These are phyloP conservation scores for Entomophthora muscae DNA, from an alignment of 371 early-diverging fungal species.

Conservation along the genomic window DNA sequence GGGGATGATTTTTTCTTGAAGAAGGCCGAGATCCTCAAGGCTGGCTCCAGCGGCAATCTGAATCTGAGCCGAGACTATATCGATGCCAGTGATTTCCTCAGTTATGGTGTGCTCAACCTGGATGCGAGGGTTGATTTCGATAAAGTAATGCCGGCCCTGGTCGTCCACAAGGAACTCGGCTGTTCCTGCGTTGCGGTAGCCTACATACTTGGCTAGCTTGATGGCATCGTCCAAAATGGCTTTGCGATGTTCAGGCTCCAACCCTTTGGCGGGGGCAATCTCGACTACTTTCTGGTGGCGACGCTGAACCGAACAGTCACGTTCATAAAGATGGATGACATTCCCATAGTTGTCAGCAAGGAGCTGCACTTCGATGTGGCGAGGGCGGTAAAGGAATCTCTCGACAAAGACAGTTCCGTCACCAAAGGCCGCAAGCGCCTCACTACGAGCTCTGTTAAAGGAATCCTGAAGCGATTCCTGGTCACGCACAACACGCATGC, in stretches of 20 bases:
- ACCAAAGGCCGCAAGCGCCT: slow-evolving; percentile 85
- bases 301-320: slow-evolving; percentile 97
- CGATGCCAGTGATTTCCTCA: slow-evolving; percentile 89
- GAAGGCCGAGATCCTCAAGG: slow-evolving; percentile 56
- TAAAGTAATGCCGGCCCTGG: slow-evolving; percentile 79
- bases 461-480: slow-evolving; percentile 38
- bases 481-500: slow-evolving; percentile 83
- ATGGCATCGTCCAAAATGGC: slow-evolving; percentile 76
- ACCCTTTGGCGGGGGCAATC: slow-evolving; percentile 53
- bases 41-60: slow-evolving; percentile 79
- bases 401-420: slow-evolving; percentile 91
- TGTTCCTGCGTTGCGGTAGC: slow-evolving; percentile 91
- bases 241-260: slow-evolving; percentile 36
- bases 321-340: slow-evolving; percentile 74
- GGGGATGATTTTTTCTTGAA: slow-evolving; percentile 59
- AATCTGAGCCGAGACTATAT: slow-evolving; percentile 81
- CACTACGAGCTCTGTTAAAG: slow-evolving; percentile 66
- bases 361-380: slow-evolving; percentile 95
- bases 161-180: slow-evolving; percentile 92
- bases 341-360: slow-evolving; percentile 80
- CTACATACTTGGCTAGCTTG: slow-evolving; percentile 70
- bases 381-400: slow-evolving; percentile 76
- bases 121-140: slow-evolving; percentile 91
- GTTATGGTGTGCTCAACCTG: slow-evolving; percentile 87
- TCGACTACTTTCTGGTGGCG: slow-evolving; percentile 97